Base-by-base conservation (phyloP, 2,329 filamentous ascomycete species). In the Talaromyces sp. region DNA sequence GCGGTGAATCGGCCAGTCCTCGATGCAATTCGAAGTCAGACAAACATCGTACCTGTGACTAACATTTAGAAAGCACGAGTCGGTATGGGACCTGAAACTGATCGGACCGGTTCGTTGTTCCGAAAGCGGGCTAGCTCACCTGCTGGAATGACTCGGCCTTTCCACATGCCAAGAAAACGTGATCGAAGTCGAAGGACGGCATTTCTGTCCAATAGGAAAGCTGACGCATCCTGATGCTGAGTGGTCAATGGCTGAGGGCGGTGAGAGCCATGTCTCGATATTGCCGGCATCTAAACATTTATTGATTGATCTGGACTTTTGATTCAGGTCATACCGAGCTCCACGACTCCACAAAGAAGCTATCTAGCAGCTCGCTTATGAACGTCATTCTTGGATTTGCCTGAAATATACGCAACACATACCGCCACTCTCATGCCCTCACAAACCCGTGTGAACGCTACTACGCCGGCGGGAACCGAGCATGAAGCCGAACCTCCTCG, bases 401-500 rank as follows among this genome's bases (percentile, higher is more conserved):
- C 11, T 36, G 19, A 36, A 54, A 36, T n/a, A 58, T 17, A 25
- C 10, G 38, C 27, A 47, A 36, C 13, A 61, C 75, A 75, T 74
- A 63, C 76, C 58, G 63, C 72, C 54, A 70, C 72, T 38, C 64
- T 15, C 40, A 66, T 66, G 64, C 31, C 64, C 31, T 49, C 64
- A 67, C 65, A 63, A 65, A 67, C 65, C 61, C 70, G 72, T 69
- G 67, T 61, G 59, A 67, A 65, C 67, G 69, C 65, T 69, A 71
- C 69, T 67, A 68, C 54, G 68, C 71, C 67, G 68, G 69, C 71
- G 63, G 70, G 70, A 65, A 69, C 69, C 65, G 68, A 70, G 40
- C 59, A 65, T 58, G 63, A 61, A 40, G 22, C 34, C 15, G 59
- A 62, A 22, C 29, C 56, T 54, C 53, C 58, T 22, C 63, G 19